These are phyloP conservation scores for Cadophora malorum DNA, from an alignment of 2,329 filamentous ascomycete genomes.

Conservation along the genomic window DNA sequence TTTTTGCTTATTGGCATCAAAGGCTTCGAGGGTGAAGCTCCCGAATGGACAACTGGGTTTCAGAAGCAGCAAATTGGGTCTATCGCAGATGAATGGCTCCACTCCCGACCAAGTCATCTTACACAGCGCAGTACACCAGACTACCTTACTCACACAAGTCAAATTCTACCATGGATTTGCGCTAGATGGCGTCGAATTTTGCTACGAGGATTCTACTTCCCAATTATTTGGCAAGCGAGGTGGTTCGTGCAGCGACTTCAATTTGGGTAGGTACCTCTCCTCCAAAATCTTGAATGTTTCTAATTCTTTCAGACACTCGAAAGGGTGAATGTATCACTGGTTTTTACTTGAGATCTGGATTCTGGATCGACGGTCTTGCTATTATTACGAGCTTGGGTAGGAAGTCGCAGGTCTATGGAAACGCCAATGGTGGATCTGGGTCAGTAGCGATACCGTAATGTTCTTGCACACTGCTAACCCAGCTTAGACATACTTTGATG, in stretches of 20 bases:
- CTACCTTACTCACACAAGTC: constrained; percentile 76
- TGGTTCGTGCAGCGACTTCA: constrained; percentile 75
- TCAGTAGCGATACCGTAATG: constrained; percentile 57
- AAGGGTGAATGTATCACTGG: constrained; percentile 87
- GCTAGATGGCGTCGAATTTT: constrained; percentile 88
- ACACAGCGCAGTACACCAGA: constrained; percentile 69
- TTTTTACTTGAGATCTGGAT: constrained; percentile 80
- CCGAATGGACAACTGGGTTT: constrained; percentile 77
- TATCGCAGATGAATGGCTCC: constrained; percentile 73
- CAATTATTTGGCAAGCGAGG: constrained; percentile 87
- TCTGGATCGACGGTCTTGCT: constrained; percentile 88
- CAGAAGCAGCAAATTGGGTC: constrained; percentile 75
- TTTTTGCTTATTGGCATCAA: constrained; percentile 71
- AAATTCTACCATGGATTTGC: constrained; percentile 78
- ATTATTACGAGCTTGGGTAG: constrained; percentile 89
- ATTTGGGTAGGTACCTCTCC: constrained; percentile 66
- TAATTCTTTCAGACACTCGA: constrained; percentile 67
- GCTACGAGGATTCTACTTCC: constrained; percentile 84
- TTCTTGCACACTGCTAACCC: constrained; percentile 8
- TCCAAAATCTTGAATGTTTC: constrained; percentile 4
- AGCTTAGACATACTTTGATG: constrained; percentile 78
- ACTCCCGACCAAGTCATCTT: constrained; percentile 76
- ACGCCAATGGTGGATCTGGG: constrained; percentile 79
- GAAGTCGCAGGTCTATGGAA: constrained; percentile 85
- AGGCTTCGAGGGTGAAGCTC: constrained; percentile 75